These are phyloP conservation scores for Verticillium isaacii DNA, from an alignment of 2,329 filamentous ascomycete genomes.

Conservation along the genomic window DNA sequence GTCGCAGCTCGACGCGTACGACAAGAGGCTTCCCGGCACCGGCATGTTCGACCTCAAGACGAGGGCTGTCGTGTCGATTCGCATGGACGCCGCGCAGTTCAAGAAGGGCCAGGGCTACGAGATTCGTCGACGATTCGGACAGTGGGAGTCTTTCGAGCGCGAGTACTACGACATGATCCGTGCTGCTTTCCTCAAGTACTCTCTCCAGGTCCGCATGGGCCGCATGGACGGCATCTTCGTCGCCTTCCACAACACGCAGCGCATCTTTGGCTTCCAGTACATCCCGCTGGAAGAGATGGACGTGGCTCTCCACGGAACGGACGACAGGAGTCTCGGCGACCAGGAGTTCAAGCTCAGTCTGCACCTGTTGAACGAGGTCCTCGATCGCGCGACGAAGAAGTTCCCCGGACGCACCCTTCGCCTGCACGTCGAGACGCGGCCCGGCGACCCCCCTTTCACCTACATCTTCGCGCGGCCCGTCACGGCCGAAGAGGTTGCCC, in stretches of 20 bases:
- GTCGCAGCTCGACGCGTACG: slow-evolving; percentile 89
- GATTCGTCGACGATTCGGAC: slow-evolving; percentile 68
- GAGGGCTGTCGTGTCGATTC: slow-evolving; percentile 82
- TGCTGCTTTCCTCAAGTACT: slow-evolving; percentile 93
- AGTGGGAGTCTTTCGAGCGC: slow-evolving; percentile 87
- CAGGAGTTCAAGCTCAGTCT: slow-evolving; percentile 82
- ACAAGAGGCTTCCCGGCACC: slow-evolving; percentile 78
- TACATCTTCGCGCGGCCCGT: slow-evolving; percentile 90
- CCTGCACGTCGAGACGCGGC: slow-evolving; percentile 75
- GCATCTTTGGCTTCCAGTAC: slow-evolving; percentile 98
- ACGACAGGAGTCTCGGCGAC: slow-evolving; percentile 63
- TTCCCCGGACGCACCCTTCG: slow-evolving; percentile 76
- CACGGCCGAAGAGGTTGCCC: slow-evolving; percentile 62
- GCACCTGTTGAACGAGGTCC: slow-evolving; percentile 69
- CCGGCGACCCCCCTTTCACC: slow-evolving; percentile 59
- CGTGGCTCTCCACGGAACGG: slow-evolving; percentile 75
- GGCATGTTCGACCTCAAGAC: slow-evolving; percentile 98
- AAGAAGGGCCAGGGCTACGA: slow-evolving; percentile 81
- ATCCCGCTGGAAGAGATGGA: slow-evolving; percentile 86
- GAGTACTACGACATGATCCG: slow-evolving; percentile 98
- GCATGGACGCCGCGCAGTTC: slow-evolving; percentile 74
- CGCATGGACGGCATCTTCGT: slow-evolving; percentile 99
- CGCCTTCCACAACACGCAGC: slow-evolving; percentile 89
- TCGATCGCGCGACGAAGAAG: slow-evolving; percentile 68
- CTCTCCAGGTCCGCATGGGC: slow-evolving; percentile 91